Conservation (phyloP, 2,329 filamentous ascomycete species). For the Tolypocladium endophyticum region DNA sequence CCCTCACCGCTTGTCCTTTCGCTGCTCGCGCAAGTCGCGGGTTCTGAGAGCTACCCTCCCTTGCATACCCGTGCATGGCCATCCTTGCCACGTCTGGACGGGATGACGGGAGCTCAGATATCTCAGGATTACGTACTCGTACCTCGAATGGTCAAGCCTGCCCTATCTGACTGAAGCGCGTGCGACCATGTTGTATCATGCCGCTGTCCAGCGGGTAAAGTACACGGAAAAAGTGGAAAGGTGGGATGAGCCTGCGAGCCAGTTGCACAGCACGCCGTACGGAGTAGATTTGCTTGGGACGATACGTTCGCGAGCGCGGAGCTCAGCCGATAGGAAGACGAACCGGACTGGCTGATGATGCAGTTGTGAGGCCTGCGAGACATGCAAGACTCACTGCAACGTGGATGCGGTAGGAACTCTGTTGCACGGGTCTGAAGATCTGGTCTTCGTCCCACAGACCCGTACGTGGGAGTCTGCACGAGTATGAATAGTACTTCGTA, state of each 20-base stretch:
- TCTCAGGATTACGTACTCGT: background rate
- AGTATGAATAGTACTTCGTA: background rate
- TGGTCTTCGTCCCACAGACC: background rate
- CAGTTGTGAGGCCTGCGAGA: background rate
- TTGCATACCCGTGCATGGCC: slow-evolving; percentile 7
- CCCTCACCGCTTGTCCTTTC: slow-evolving; percentile 8
- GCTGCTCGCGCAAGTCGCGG: slow-evolving; percentile 4
- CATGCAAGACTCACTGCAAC: background rate
- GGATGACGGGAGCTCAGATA: background rate
- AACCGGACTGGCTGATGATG: background rate
- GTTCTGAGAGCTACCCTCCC: slow-evolving; percentile 5
- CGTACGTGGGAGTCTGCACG: background rate
- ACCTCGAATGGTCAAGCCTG: background rate
- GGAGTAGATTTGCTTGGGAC: background rate
- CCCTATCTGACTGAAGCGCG: background rate
- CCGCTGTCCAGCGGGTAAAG: background rate
- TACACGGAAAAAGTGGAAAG: background rate
- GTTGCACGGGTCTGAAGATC: background rate
- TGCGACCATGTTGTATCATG: background rate
- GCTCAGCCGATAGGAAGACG: slow-evolving; percentile 5
- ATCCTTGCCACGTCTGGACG: background rate
- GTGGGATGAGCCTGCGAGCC: background rate
- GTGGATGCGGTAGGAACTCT: background rate
- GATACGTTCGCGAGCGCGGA: background rate
- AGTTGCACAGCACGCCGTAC: background rate